Conservation (phyloP, 2,329 filamentous ascomycete species). For the Fusarium devonianum region DNA sequence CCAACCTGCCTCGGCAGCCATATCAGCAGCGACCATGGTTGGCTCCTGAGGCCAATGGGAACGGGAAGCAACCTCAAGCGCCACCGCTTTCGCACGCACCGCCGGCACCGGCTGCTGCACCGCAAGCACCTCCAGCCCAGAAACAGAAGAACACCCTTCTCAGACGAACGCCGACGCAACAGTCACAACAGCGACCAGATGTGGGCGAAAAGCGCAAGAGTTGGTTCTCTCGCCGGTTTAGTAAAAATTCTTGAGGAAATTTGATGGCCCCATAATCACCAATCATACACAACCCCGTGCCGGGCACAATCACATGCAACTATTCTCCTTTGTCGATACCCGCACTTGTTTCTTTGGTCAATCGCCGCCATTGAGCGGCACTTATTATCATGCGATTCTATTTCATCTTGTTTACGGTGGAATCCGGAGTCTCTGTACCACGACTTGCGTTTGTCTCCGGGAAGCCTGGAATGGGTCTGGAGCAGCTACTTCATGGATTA, state of each 20-base stretch:
- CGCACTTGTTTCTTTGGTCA: constrained; percentile 26
- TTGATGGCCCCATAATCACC: constrained; percentile 4
- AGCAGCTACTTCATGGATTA: constrained; percentile 18
- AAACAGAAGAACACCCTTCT: constrained; percentile 44
- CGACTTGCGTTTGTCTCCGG: constrained; percentile 12
- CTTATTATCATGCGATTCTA: constrained; percentile 3
- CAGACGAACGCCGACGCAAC: constrained; percentile 41
- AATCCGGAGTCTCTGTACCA: constrained; percentile 9
- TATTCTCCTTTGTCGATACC: constrained; percentile 42
- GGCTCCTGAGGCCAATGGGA: constrained; percentile 41
- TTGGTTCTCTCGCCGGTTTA: constrained; percentile 86
- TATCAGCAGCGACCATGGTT: constrained; percentile 54
- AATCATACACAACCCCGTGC: constrained; percentile 12
- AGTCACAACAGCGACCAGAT: constrained; percentile 34
- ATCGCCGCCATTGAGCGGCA: constrained; percentile 1
- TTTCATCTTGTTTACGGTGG: constrained; percentile 12
- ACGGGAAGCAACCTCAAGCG: constrained; percentile 37
- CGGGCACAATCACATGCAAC: constrained; percentile 20
- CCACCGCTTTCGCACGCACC: constrained; percentile 40
- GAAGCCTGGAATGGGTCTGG: background rate
- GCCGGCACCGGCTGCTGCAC: constrained; percentile 27
- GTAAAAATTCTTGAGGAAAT: constrained; percentile 56
- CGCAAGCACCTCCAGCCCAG: constrained; percentile 31
- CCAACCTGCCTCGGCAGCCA: constrained; percentile 51
- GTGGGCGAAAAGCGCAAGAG: constrained; percentile 80